These are phyloP conservation scores for Linnemannia zychae DNA, from an alignment of 192 early-diverging fungal genomes.

Conservation along the genomic window DNA sequence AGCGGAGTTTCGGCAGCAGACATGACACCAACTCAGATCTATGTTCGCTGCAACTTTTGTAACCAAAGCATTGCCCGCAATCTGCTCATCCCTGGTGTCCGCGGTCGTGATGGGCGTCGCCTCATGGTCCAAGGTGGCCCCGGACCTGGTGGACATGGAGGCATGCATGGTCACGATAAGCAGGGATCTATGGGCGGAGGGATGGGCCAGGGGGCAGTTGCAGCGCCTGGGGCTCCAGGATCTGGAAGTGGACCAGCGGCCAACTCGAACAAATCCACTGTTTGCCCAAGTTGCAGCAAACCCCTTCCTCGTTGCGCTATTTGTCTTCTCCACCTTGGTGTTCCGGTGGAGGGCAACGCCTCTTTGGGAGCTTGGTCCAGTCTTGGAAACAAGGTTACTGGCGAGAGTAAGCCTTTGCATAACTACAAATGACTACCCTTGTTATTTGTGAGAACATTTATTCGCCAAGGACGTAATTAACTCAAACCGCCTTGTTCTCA, in stretches of 20 bases:
- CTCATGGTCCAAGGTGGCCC: conserved; percentile 49
- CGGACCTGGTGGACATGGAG: conserved; percentile 18
- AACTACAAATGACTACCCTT: background rate
- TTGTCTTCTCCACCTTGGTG: conserved; percentile 75
- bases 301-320: conserved; percentile 75
- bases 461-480: background rate
- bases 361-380: conserved; percentile 47
- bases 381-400: conserved; percentile 46
- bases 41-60: conserved; percentile 92
- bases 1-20: conserved; percentile 60
- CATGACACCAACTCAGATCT: conserved; percentile 80
- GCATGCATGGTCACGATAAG: conserved; percentile 50
- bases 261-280: conserved; percentile 63
- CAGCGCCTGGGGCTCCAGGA: conserved; percentile 27
- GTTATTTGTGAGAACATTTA: background rate
- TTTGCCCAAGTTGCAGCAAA: conserved; percentile 74
- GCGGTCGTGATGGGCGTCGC: conserved; percentile 63
- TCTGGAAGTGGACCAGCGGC: conserved; percentile 11
- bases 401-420: conserved; percentile 41
- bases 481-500: background rate
- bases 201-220: conserved; percentile 22
- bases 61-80: conserved; percentile 74
- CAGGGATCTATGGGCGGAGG: conserved; percentile 46
- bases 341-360: conserved; percentile 67
- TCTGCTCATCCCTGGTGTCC: conserved; percentile 61